Conservation (phyloP, 176 grass and related monocot genomes). For the Puccinellia tenuiflora region DNA sequence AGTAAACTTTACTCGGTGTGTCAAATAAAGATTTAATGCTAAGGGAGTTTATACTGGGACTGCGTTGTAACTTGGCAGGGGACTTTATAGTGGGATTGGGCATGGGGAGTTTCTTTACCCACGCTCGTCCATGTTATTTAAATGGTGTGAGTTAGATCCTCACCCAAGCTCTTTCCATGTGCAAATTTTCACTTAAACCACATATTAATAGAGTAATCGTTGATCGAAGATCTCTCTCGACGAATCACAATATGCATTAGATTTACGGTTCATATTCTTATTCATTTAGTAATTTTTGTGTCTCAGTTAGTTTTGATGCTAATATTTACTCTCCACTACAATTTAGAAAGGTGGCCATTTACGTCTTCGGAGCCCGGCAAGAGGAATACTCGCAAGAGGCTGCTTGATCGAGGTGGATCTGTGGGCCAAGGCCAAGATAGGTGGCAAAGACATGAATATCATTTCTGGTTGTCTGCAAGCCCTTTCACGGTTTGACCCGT, state of each 20-base stretch:
- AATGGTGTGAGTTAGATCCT: too few relatives aligned
- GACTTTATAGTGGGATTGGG: too few relatives aligned
- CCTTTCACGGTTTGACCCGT: not conserved
- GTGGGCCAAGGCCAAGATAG: not conserved
- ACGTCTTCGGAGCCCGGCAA: not conserved
- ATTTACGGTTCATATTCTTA: not conserved
- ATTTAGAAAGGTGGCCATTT: not conserved
- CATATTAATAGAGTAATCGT: not conserved
- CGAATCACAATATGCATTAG: not conserved
- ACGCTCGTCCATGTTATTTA: too few relatives aligned
- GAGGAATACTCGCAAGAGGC: not conserved
- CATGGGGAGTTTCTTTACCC: too few relatives aligned
- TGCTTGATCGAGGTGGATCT: not conserved
- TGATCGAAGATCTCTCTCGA: not conserved
- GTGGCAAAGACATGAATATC: not conserved
- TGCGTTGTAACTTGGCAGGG: too few relatives aligned
- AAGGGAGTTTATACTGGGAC: too few relatives aligned
- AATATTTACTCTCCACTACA: not conserved
- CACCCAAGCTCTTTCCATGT: too few relatives aligned
- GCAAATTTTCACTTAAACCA: too few relatives aligned
- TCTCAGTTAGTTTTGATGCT: not conserved
- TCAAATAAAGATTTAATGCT: too few relatives aligned
- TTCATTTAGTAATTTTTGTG: not conserved
- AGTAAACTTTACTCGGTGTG: too few relatives aligned
- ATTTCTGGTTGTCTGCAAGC: not conserved